A percentile compares a stretch with the other conserved stretches of the same genome.
These are phyloP conservation scores for Didymella sp. DNA, from an alignment of 2,329 filamentous ascomycete genomes.

Conservation along the genomic window DNA sequence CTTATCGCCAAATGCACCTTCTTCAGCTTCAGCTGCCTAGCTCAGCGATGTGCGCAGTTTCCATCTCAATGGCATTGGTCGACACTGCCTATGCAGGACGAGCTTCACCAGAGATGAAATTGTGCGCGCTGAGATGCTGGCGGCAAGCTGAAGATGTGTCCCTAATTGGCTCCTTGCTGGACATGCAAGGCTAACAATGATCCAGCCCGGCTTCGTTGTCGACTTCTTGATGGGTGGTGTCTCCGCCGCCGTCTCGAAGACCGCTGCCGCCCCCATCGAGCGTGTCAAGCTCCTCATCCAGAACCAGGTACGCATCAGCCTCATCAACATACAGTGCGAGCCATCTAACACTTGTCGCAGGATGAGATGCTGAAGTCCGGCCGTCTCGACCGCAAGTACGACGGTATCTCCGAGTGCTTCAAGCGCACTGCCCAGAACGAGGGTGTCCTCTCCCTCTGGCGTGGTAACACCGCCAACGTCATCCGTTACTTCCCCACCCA, in stretches of 20 bases:
- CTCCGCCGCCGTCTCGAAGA: constrained; percentile 99
- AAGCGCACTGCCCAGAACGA: constrained; percentile 85
- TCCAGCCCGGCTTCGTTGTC: constrained; percentile 84
- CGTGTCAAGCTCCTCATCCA: constrained; percentile 99
- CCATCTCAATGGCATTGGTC: constrained; percentile 43
- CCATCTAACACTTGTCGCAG: constrained; percentile 58
- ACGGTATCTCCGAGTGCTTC: constrained; percentile 95
- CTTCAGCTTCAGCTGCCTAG: constrained; percentile 27
- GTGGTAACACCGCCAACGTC: constrained; percentile 99
- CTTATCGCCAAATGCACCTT: constrained; percentile 20
- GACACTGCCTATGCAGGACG: constrained; percentile 22
- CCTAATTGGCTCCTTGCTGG: background rate
- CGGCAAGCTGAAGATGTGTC: constrained; percentile 25
- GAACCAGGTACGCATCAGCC: constrained; percentile 85
- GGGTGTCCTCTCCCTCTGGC: constrained; percentile 95
- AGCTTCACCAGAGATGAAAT: constrained; percentile 31
- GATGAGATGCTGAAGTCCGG: constrained; percentile 99
- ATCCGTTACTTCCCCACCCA: constrained; percentile 99
- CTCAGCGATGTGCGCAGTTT: constrained; percentile 24
- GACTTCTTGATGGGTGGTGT: constrained; percentile 99
- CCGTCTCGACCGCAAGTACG: constrained; percentile 97
- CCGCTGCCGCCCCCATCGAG: constrained; percentile 99
- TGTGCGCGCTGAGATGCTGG: constrained; percentile 28
- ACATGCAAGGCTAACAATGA: constrained; percentile 33
- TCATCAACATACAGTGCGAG: background rate